These are phyloP conservation scores for Coniella vitis DNA, from an alignment of 2,329 filamentous ascomycete genomes.

Conservation along the genomic window DNA sequence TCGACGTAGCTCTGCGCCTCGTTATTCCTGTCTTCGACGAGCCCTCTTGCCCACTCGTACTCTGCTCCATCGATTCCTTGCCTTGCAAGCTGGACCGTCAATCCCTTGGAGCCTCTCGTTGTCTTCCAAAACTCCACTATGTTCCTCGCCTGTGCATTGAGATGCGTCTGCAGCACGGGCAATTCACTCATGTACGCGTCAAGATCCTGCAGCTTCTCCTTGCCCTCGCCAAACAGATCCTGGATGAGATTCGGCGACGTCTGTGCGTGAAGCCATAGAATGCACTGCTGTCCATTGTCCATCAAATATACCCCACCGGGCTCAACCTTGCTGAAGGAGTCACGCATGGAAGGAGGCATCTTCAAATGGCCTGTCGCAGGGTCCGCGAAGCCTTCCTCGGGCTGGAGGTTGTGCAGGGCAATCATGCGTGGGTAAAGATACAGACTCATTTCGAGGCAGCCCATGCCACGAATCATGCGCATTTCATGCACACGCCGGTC, in stretches of 20 bases:
- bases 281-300: slow-evolving; percentile 87
- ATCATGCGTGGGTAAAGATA: slow-evolving; percentile 96
- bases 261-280: slow-evolving; percentile 88
- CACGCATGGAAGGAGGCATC: slow-evolving; percentile 72
- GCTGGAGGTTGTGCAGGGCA: slow-evolving; percentile 79
- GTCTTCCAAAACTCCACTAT: slow-evolving; percentile 79
- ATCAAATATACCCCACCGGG: slow-evolving; percentile 90
- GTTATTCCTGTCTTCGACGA: slow-evolving; percentile 94
- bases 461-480: slow-evolving; percentile 84
- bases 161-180: slow-evolving; percentile 80
- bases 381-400: slow-evolving; percentile 89
- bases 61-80: slow-evolving; percentile 93
- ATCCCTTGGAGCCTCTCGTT: slow-evolving; percentile 75
- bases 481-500: slow-evolving; percentile 89
- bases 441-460: slow-evolving; percentile 74
- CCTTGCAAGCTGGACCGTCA: slow-evolving; percentile 82
- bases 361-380: slow-evolving; percentile 75
- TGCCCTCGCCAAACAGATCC: slow-evolving; percentile 80
- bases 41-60: slow-evolving; percentile 86
- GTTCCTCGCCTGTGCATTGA: slow-evolving; percentile 93
- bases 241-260: slow-evolving; percentile 86
- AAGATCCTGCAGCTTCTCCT: slow-evolving; percentile 63
- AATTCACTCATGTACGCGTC: slow-evolving; percentile 76
- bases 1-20: slow-evolving; percentile 98
- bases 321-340: slow-evolving; percentile 82